Percentiles rank a stretch among this genome's conserved stretches.
Conservation (phyloP, 305 asterid species). For the Vinca major region DNA sequence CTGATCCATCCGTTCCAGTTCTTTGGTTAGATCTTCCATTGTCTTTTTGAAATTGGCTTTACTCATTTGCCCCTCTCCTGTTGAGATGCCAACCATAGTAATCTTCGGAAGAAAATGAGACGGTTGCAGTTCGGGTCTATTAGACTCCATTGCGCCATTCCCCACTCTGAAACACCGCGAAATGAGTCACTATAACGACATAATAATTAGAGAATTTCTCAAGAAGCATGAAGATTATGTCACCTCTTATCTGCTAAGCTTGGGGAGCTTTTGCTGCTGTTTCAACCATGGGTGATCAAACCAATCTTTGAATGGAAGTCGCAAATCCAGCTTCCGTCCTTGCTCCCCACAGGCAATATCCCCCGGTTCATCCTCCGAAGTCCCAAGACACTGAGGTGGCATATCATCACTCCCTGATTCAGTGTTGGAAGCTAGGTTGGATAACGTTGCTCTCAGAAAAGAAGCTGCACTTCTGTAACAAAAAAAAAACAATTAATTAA, state of each 20-base stretch:
- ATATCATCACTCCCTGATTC: slow-evolving; percentile 24
- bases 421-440: slow-evolving; percentile 30
- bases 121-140: slow-evolving; percentile 26
- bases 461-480: slow-evolving; percentile 70
- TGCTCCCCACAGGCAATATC: slow-evolving; percentile 20
- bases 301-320: slow-evolving; percentile 68
- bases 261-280: slow-evolving; percentile 39
- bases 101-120: slow-evolving; percentile 74
- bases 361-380: slow-evolving; percentile 24
- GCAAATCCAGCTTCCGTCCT: slow-evolving; percentile 26
- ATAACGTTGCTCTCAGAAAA: slow-evolving; percentile 45
- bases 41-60: slow-evolving; percentile 60
- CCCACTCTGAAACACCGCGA: slow-evolving; percentile 24
- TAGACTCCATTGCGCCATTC: slow-evolving; percentile 20
- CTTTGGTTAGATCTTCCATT: slow-evolving; percentile 76
- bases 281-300: slow-evolving; percentile 53
- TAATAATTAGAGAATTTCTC: neutral
- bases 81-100: slow-evolving; percentile 85
- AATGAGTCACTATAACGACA: slow-evolving; percentile 7
- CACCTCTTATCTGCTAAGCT: slow-evolving; percentile 24
- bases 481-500: neutral
- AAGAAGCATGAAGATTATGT: neutral
- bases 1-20: slow-evolving; percentile 54
- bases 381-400: slow-evolving; percentile 21
- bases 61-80: slow-evolving; percentile 59